Percentiles rank a stretch among this genome's conserved stretches.
Evolutionary conservation across 345 rosid genomes (phyloP).

Genomic region (Eucalyptus cloeziana): DNA sequence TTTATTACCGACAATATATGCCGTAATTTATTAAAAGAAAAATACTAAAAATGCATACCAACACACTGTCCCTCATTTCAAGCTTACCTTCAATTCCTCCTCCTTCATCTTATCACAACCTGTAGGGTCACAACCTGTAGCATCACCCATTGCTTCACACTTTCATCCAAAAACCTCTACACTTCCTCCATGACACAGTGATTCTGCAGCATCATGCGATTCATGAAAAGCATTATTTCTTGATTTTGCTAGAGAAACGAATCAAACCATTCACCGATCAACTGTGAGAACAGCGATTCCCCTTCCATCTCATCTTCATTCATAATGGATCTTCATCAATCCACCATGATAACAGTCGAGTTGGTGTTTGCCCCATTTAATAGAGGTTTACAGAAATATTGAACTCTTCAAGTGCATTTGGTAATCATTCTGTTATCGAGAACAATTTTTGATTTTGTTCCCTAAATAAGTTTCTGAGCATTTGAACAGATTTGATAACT

Average conservation of each 20-base stretch:
- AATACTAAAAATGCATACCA: neutral
- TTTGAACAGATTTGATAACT: too few relatives aligned
- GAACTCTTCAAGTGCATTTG: neutral
- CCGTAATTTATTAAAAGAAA: too few relatives aligned
- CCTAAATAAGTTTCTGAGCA: too few relatives aligned
- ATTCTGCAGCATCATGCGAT: accelerated
- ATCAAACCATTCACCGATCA: neutral
- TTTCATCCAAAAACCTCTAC: neutral
- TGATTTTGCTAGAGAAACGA: neutral
- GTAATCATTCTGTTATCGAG: too few relatives aligned
- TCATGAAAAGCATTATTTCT: neutral
- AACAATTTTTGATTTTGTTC: too few relatives aligned
- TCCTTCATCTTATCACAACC: neutral
- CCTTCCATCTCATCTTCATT: neutral
- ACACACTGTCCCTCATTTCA: neutral
- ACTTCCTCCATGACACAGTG: neutral
- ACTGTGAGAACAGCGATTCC: accelerated
- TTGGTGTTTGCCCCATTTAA: accelerated
- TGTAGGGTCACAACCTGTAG: too few relatives aligned
- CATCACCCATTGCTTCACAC: neutral
- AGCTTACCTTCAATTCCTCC: neutral
- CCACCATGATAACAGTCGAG: accelerated
- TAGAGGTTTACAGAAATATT: too few relatives aligned
- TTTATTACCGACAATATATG: neutral
- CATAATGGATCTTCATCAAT: neutral